Evolutionary conservation across 257 asterid genomes (phyloP), one percentile per base, ranked within the genome.

Genomic region (Ophiorrhiza pumila): DNA sequence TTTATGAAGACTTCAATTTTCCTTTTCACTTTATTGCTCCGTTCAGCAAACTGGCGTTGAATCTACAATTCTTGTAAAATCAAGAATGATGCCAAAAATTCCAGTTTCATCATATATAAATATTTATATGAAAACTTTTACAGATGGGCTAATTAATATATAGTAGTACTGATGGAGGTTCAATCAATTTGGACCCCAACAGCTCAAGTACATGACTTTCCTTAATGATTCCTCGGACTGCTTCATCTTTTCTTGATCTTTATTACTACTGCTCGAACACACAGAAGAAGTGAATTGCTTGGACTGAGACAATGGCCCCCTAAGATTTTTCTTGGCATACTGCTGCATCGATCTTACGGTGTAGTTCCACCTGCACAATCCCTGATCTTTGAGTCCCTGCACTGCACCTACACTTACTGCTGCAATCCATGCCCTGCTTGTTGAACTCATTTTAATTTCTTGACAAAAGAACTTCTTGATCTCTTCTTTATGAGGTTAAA

Each of bases 171-270:
- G n/a, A n/a, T n/a, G n/a, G n/a, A n/a, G n/a, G n/a, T n/a, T 29
- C 5, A 18, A 53, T 76, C 45, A 79, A 58, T 76, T 52, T 7
- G 80, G 83, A 61, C 83, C 78, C 83, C 83, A 80, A 23, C 76
- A 76, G 64, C 78, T 80, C 80, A 75, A 75, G 59, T 59, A 68
- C 80, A 79, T 75, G 29, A 79, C 68, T 71, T 77, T 80, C 34
- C 81, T 73, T 2, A 80, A 47, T 14, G 84, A 77, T 2, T 80
- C 81, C 43, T 80, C 84, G 7, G 77, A 73, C 18, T 53, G 56
- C 56, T 63, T 66, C 11, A 31, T 12, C 8, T 75, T 65, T 5
- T 65, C 65, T 27, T 62, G 37, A n/a, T 39, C 58, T 25, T 20
- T 14, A 39, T 17, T 6, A 13, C 8, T 25, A 20, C 2, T 14